Evolutionary conservation across 441 rosid species (phyloP).

Genomic region (Brassica hybrid): DNA sequence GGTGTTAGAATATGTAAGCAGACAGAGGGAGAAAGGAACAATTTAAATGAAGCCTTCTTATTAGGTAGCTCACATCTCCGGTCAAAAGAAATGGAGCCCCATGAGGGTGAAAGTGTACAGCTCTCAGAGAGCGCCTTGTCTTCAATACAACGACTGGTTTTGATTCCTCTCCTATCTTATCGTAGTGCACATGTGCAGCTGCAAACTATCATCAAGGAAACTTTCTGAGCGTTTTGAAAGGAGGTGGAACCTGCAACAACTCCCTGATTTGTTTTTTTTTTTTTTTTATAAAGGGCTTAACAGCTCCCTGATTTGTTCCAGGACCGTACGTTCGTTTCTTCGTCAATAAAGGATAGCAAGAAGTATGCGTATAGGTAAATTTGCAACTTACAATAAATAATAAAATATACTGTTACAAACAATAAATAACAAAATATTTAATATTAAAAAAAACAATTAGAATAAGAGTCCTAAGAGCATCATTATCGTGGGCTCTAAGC

Average conservation of each 20-base stretch:
- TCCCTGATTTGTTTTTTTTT: no score
- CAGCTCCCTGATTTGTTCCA: no score
- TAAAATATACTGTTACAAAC: no score
- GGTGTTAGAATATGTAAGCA: conserved; percentile 50
- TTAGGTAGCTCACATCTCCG: conserved; percentile 73
- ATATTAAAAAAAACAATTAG: no score
- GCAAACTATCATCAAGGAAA: conserved; percentile 34
- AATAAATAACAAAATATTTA: no score
- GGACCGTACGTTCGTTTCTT: no score
- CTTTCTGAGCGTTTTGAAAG: neutral
- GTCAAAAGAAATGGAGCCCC: conserved; percentile 92
- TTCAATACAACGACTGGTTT: conserved; percentile 72
- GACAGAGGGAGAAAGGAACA: conserved; percentile 24
- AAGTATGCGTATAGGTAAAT: no score
- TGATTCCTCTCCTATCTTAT: conserved; percentile 65
- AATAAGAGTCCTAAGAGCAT: no score
- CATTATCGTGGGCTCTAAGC: no score
- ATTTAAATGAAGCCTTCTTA: conserved; percentile 24
- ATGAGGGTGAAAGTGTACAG: conserved; percentile 95
- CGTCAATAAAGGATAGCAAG: no score
- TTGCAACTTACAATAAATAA: no score
- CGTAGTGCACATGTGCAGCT: conserved; percentile 88
- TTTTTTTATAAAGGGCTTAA: no score
- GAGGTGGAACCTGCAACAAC: neutral
- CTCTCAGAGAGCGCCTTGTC: conserved; percentile 86